Evolutionary conservation across 768 basidiomycete genomes (phyloP).

Genomic region (Tubosaeta sp.): DNA sequence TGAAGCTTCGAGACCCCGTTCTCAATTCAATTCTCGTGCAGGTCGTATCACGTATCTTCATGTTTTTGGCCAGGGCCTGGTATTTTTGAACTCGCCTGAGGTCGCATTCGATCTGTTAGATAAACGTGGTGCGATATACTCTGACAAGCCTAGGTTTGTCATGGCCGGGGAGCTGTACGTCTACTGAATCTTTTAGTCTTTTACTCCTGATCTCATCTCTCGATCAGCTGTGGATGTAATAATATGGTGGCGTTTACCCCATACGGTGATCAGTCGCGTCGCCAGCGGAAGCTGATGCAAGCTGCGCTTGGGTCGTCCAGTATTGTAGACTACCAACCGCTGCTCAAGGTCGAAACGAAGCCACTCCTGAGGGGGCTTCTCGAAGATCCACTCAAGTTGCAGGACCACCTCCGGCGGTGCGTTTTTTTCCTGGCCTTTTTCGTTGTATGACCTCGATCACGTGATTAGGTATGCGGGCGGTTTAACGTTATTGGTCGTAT

Average conservation of each 20-base stretch:
- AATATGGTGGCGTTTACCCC: conserved; percentile 70
- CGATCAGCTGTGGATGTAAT: conserved; percentile 51
- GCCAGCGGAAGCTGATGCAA: conserved; percentile 65
- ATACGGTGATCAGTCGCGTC: conserved; percentile 58
- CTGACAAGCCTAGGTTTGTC: conserved; percentile 65
- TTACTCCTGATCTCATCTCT: background rate
- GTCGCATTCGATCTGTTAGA: conserved; percentile 64
- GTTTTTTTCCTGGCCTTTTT: background rate
- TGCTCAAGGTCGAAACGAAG: conserved; percentile 53
- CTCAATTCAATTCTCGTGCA: background rate
- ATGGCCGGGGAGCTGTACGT: conserved; percentile 72
- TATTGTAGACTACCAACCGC: conserved; percentile 54
- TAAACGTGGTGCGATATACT: conserved; percentile 65
- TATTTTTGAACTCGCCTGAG: conserved; percentile 62
- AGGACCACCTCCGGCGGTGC: conserved; percentile 35
- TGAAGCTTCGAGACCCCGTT: background rate
- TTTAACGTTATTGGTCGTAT: conserved; percentile 55
- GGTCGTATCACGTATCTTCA: conserved; percentile 65
- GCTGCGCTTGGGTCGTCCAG: conserved; percentile 52
- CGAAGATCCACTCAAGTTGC: conserved; percentile 34
- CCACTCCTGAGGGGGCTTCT: conserved; percentile 55
- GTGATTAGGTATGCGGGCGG: conserved; percentile 44
- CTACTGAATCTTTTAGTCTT: background rate
- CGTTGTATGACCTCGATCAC: conserved; percentile 20
- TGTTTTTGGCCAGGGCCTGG: conserved; percentile 59